These are phyloP conservation scores for Santalum album DNA, from an alignment of 164 flowering plant species.

Conservation along the genomic window DNA sequence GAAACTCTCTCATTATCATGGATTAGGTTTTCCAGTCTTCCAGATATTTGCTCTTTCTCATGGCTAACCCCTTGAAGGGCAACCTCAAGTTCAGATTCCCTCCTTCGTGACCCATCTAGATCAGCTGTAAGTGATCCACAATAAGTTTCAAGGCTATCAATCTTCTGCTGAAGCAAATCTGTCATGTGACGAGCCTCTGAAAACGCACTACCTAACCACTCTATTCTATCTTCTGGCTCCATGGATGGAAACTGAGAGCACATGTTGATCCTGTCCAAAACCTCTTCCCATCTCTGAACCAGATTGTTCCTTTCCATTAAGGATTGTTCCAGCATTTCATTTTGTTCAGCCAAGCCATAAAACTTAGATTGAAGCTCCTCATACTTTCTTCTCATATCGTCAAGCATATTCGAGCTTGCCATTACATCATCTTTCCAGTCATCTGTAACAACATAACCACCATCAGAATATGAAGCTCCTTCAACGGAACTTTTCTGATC, in stretches of 20 bases:
- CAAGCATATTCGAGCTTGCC: conserved; percentile 30
- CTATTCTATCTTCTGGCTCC: conserved; percentile 82
- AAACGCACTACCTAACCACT: conserved; percentile 70
- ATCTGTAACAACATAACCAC: conserved; percentile 53
- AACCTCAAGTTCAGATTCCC: conserved; percentile 37
- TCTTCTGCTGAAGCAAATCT: conserved; percentile 43
- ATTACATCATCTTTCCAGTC: conserved; percentile 59
- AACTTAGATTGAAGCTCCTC: conserved; percentile 83
- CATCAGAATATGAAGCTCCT: conserved; percentile 62
- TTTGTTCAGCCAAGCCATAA: conserved; percentile 90
- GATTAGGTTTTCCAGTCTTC: conserved; percentile 35
- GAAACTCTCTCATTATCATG: conserved; percentile 34
- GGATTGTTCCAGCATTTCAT: conserved; percentile 97
- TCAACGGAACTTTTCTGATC: conserved; percentile 63
- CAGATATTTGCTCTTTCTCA: conserved; percentile 52
- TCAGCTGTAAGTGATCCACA: conserved; percentile 49
- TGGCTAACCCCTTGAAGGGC: conserved; percentile 30
- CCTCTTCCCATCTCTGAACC: conserved; percentile 87
- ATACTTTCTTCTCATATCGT: conserved; percentile 60
- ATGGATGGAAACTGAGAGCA: conserved; percentile 63
- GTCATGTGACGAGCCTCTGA: conserved; percentile 54
- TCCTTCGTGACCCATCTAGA: conserved; percentile 44
- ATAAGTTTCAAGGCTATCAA: conserved; percentile 48
- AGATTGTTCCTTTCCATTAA: conserved; percentile 85
- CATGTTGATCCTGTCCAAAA: conserved; percentile 58